Percentiles rank a stretch among this genome's conserved stretches.
These are phyloP conservation scores for Neoascochyta sp. DNA, from an alignment of 2,329 filamentous ascomycete genomes.

Conservation along the genomic window DNA sequence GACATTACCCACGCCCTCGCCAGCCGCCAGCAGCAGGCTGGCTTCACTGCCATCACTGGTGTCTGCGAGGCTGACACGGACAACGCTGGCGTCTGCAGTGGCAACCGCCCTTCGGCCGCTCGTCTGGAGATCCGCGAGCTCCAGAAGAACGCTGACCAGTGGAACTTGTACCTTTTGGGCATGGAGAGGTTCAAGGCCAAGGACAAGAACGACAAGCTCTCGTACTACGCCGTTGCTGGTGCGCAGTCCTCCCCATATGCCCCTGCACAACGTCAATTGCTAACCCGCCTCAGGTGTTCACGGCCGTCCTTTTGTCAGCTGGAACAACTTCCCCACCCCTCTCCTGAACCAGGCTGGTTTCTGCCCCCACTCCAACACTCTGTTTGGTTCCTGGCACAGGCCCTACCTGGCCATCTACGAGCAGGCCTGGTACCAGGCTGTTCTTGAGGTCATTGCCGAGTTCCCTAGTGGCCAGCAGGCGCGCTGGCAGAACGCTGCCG, in stretches of 20 bases:
- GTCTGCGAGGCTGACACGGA: slow-evolving; percentile 22
- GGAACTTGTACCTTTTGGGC: slow-evolving; percentile 74
- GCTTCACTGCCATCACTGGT: slow-evolving; percentile 26
- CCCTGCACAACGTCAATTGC: too few species aligned
- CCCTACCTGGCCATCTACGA: slow-evolving; percentile 67
- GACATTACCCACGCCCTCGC: slow-evolving; percentile 19
- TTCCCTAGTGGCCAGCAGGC: slow-evolving; percentile 41
- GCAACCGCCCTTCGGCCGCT: slow-evolving; percentile 28
- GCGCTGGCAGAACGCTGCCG: slow-evolving; percentile 41
- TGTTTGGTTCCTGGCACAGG: slow-evolving; percentile 81
- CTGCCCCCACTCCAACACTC: slow-evolving; percentile 69
- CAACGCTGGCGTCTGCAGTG: slow-evolving; percentile 23
- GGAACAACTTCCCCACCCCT: slow-evolving; percentile 47
- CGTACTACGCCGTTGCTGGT: slow-evolving; percentile 78
- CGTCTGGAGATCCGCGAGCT: slow-evolving; percentile 68
- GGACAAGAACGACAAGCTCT: slow-evolving; percentile 61
- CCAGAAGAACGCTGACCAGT: slow-evolving; percentile 58
- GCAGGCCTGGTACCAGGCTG: slow-evolving; percentile 43
- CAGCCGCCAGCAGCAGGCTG: slow-evolving; percentile 22
- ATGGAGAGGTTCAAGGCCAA: slow-evolving; percentile 68
- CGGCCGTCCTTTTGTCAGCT: slow-evolving; percentile 63
- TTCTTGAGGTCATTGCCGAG: slow-evolving; percentile 40
- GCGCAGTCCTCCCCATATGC: slow-evolving; percentile 18
- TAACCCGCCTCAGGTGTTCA: slow-evolving; percentile 70
- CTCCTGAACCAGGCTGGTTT: slow-evolving; percentile 60